Evolutionary conservation across 1,284 basidiomycete genomes (phyloP), one percentile per base, ranked within the genome.

Genomic region (Ceratobasidium sp.): DNA sequence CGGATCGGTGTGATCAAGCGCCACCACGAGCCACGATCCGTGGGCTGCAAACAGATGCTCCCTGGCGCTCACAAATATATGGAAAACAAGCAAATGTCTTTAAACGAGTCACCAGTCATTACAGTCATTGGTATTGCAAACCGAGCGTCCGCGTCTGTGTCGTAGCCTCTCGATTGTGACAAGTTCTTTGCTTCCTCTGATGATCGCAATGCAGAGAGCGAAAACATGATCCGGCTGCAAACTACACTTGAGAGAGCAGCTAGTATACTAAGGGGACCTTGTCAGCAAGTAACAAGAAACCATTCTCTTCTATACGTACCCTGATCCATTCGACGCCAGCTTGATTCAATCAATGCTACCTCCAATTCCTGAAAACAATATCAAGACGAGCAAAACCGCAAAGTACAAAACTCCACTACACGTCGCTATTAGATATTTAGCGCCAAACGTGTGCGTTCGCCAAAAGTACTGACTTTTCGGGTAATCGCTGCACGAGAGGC

Each of bases 251-350:
- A 55, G 4, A 55, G 14, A 14, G 67, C 67, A 14, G 50, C 30
- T 12, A 69, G 38, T 10, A 68, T 8, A 14, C 66, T 68, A 68
- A 27, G 10, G 6, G 18, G 3, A 44, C n/a, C n/a, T n/a, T n/a
- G 18, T 20, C 18, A 65, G 41, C 5, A 12, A 12, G 3, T 46
- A 6, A 65, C 16, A 12, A 65, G 16, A 12, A 41, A 8, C 12
- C 7, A 8, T n/a, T n/a, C n/a, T n/a, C n/a, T 16, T 59, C 20
- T n/a, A 35, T 38, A 23, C 68, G 44, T 41, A 71, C 68, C 68
- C 68, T 16, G 68, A 71, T 6, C 68, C 68, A 38, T 59, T 59
- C 2, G 68, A 46, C 14, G 68, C 68, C 3, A 71, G 20, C 23
- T 71, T 71, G n/a, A 71, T n/a, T 14, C 27, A 18, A 7, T 46